Conservation (phyloP, 2,329 filamentous ascomycete genomes). For the Bipolaris zeicola region DNA sequence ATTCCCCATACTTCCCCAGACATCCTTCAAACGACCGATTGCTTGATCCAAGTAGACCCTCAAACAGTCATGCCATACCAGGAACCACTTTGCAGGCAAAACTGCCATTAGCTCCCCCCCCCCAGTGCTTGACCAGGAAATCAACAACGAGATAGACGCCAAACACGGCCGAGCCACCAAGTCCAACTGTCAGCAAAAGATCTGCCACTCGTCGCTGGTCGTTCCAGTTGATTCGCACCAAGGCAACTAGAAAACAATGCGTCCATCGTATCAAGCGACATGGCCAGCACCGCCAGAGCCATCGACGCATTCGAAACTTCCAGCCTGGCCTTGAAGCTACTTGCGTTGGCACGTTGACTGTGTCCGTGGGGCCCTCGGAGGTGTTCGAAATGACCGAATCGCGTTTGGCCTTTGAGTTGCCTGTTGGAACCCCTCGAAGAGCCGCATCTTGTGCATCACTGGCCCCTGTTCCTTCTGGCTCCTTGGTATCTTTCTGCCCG, state of each 20-base stretch:
- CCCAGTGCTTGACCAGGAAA: too few species aligned
- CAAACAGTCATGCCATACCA: not conserved
- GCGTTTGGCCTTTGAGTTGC: slow-evolving; percentile 10
- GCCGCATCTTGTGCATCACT: not conserved
- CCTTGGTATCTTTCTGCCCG: too few species aligned
- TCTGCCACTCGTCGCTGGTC: slow-evolving; percentile 17
- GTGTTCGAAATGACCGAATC: slow-evolving; percentile 21
- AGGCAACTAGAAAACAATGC: slow-evolving; percentile 12
- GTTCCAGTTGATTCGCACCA: slow-evolving; percentile 16
- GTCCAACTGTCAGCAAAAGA: slow-evolving; percentile 17
- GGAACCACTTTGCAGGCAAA: not conserved
- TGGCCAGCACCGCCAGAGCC: slow-evolving; percentile 27
- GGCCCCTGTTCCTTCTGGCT: not conserved
- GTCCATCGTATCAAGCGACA: slow-evolving; percentile 24
- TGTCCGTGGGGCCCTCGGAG: not conserved
- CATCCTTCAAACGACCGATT: too few species aligned
- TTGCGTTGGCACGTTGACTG: not conserved
- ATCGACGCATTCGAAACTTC: not conserved
- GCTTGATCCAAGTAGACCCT: too few species aligned
- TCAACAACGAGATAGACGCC: slow-evolving; percentile 20
- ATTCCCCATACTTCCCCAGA: too few species aligned
- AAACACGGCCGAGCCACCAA: slow-evolving; percentile 18
- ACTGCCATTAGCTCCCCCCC: too few species aligned
- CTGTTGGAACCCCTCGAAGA: not conserved
- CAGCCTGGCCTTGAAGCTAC: not conserved